Percentiles rank a stretch among this genome's conserved stretches.
Evolutionary conservation across 2,329 filamentous ascomycete genomes (phyloP).

Genomic region (Diplodia intermedia): DNA sequence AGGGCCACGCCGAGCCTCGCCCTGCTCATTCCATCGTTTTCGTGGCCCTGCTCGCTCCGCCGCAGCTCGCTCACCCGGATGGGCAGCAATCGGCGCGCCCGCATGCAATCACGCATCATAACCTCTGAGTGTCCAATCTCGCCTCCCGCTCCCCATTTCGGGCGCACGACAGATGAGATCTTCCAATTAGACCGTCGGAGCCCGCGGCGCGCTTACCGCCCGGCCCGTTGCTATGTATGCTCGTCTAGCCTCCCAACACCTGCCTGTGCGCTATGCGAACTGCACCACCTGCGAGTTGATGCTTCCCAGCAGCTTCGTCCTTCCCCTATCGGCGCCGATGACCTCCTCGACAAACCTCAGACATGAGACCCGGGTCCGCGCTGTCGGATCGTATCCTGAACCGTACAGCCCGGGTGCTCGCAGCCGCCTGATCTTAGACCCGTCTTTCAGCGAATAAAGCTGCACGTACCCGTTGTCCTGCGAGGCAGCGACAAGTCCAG

Average conservation of each 20-base stretch:
- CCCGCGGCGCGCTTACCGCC: slow-evolving; percentile 12
- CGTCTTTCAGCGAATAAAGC: slow-evolving; percentile 46
- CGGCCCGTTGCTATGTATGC: slow-evolving; percentile 1
- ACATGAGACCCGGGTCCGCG: slow-evolving; percentile 36
- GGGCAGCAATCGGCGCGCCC: slow-evolving; percentile 22
- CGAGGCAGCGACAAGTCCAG: slow-evolving; percentile 46
- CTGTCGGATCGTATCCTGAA: not conserved
- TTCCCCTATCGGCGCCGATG: slow-evolving; percentile 35
- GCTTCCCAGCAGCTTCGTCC: slow-evolving; percentile 32
- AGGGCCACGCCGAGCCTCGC: not conserved
- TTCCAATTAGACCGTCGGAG: slow-evolving; percentile 12
- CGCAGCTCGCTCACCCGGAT: slow-evolving; percentile 3
- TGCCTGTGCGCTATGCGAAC: slow-evolving; percentile 14
- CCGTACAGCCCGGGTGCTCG: not conserved
- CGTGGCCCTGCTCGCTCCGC: slow-evolving; percentile 13
- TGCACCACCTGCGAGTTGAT: slow-evolving; percentile 24
- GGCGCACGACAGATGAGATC: not conserved
- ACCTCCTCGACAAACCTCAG: slow-evolving; percentile 43
- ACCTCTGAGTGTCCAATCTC: slow-evolving; percentile 14
- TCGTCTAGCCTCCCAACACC: not conserved
- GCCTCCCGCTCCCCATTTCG: not conserved
- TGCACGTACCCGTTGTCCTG: slow-evolving; percentile 40
- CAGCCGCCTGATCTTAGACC: slow-evolving; percentile 39
- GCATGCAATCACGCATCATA: slow-evolving; percentile 15
- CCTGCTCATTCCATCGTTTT: not conserved